These are phyloP conservation scores for Candida loeiensis DNA, from an alignment of 805 yeast genomes.

Conservation along the genomic window DNA sequence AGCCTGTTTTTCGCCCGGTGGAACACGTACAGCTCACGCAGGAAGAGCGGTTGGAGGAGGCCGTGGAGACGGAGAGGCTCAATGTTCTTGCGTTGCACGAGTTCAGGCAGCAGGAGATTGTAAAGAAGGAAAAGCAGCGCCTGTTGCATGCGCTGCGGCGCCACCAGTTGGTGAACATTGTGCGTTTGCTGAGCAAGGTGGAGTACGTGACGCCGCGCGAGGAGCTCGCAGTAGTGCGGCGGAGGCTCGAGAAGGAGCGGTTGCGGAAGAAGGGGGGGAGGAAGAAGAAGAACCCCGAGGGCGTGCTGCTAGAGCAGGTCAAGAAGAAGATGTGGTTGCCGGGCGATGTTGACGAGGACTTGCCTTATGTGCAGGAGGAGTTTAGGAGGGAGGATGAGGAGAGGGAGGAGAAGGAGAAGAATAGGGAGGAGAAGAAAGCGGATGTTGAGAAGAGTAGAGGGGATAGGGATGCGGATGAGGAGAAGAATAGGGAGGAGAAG, in stretches of 20 bases:
- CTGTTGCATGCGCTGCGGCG: constrained; percentile 67
- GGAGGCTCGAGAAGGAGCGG: constrained; percentile 20
- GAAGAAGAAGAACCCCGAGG: constrained; percentile 8
- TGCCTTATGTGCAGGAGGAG: constrained; percentile 27
- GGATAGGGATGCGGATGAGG: constrained; percentile 2
- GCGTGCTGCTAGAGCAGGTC: constrained; percentile 1
- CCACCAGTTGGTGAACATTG: constrained; percentile 53
- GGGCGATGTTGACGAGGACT: constrained; percentile 26
- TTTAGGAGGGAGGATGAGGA: constrained; percentile 21
- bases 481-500: neutral
- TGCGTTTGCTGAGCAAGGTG: constrained; percentile 50
- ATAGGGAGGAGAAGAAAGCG: constrained; percentile 8
- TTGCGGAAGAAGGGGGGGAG: constrained; percentile 35
- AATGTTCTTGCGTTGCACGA: constrained; percentile 70
- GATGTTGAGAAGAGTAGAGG: constrained; percentile 1
- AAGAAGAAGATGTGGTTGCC: constrained; percentile 21
- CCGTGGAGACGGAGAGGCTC: constrained; percentile 76
- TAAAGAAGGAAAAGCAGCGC: constrained; percentile 72
- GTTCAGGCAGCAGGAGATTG: constrained; percentile 81
- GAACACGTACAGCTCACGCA: constrained; percentile 57
- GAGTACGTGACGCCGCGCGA: constrained; percentile 58
- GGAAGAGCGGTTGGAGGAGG: constrained; percentile 74
- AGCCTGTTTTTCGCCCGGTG: constrained; percentile 36
- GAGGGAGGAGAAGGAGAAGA: constrained; percentile 16
- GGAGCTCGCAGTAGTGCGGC: constrained; percentile 51